These are phyloP conservation scores for Pseudocercospora fuligena DNA, from an alignment of 2,329 filamentous ascomycete genomes.

Conservation along the genomic window DNA sequence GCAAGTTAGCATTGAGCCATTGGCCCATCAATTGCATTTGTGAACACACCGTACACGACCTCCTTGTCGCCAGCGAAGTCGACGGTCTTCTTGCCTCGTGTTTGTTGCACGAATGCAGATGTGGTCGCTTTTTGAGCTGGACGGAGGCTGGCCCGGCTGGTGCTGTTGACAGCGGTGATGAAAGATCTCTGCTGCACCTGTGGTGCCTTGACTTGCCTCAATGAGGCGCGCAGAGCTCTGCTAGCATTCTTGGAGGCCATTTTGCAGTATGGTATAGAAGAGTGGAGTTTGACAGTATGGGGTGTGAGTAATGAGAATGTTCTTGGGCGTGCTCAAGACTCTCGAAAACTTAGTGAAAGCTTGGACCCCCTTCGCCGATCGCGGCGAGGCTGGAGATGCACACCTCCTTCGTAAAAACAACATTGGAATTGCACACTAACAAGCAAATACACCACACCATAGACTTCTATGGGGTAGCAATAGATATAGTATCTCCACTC, in stretches of 20 bases:
- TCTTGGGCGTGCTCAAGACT: not conserved
- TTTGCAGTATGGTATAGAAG: slow-evolving; percentile 35
- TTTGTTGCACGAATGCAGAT: slow-evolving; percentile 60
- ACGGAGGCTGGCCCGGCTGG: slow-evolving; percentile 50
- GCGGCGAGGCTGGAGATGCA: not conserved
- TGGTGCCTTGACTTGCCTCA: slow-evolving; percentile 59
- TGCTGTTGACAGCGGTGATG: slow-evolving; percentile 59
- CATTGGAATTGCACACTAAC: not conserved
- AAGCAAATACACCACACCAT: not conserved
- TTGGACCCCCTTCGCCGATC: not conserved
- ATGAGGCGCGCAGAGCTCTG: slow-evolving; percentile 62
- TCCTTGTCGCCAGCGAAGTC: slow-evolving; percentile 97
- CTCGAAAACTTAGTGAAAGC: slow-evolving; percentile 4
- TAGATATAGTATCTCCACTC: not conserved
- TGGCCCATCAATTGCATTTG: slow-evolving; percentile 7
- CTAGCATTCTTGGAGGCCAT: slow-evolving; percentile 80
- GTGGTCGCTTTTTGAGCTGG: slow-evolving; percentile 53
- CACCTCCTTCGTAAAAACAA: not conserved
- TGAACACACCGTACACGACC: slow-evolving; percentile 81
- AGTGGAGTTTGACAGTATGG: slow-evolving; percentile 10
- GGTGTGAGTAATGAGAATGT: slow-evolving; percentile 9
- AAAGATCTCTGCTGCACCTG: slow-evolving; percentile 62
- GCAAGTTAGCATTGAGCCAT: slow-evolving; percentile 28
- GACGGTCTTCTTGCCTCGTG: slow-evolving; percentile 94
- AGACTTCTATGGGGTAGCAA: not conserved